These are phyloP conservation scores for Phoma sp. DNA, from an alignment of 2,329 filamentous ascomycete species.

Conservation along the genomic window DNA sequence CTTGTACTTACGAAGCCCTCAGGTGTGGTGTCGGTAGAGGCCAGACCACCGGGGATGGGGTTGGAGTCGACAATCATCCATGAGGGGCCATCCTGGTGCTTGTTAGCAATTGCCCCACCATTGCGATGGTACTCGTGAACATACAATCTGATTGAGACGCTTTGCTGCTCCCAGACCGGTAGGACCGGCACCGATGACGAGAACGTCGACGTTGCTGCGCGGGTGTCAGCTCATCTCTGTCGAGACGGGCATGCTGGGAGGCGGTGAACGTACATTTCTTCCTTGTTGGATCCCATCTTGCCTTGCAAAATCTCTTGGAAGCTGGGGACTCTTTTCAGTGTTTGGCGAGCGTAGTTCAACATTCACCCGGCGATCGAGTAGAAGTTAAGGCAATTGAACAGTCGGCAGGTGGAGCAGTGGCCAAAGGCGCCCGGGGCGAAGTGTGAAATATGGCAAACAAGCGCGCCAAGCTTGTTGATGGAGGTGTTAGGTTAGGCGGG, in stretches of 20 bases:
- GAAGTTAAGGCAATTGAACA: conserved; percentile 23
- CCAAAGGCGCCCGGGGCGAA: conserved; percentile 20
- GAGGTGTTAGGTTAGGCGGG: conserved; percentile 12
- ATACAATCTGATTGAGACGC: conserved; percentile 93
- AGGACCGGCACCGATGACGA: conserved; percentile 96
- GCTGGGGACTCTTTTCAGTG: conserved; percentile 50
- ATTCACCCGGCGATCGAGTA: conserved; percentile 39
- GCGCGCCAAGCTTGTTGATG: conserved; percentile 35
- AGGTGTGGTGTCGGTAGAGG: conserved; percentile 90
- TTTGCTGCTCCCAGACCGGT: conserved; percentile 98
- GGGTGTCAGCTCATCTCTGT: conserved; percentile 27
- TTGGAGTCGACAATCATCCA: conserved; percentile 96
- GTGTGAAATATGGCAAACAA: conserved; percentile 35
- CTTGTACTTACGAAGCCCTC: conserved; percentile 87
- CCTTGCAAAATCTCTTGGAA: conserved; percentile 50
- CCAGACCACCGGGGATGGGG: conserved; percentile 91
- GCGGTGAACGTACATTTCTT: conserved; percentile 50
- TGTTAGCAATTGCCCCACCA: conserved; percentile 31
- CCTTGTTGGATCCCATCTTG: conserved; percentile 48
- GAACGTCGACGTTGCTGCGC: conserved; percentile 86
- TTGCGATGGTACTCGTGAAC: conserved; percentile 37
- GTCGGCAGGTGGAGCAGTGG: conserved; percentile 22
- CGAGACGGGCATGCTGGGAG: conserved; percentile 19
- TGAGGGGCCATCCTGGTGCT: conserved; percentile 78
- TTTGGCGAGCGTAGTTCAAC: conserved; percentile 48